Percentiles rank a stretch among this genome's conserved stretches.
Evolutionary conservation across 208 protist species (phyloP).

Genomic region (Trypanosoma mega): DNA sequence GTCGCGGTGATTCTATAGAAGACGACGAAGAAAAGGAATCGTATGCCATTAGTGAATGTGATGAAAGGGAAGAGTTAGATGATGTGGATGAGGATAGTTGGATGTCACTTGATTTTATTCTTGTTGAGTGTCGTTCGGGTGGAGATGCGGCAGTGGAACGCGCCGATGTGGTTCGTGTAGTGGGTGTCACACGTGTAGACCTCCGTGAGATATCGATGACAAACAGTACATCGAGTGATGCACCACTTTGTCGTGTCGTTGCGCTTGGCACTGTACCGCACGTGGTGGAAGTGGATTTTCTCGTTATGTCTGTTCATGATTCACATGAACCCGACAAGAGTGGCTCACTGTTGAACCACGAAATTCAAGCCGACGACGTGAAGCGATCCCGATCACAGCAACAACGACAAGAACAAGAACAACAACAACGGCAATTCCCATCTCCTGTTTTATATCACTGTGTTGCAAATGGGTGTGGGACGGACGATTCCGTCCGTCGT

Average conservation of each 20-base stretch:
- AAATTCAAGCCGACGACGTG: no score
- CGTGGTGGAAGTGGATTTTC: background rate
- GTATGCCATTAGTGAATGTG: background rate
- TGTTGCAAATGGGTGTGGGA: background rate
- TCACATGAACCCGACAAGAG: background rate
- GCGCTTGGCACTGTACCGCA: background rate
- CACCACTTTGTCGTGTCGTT: background rate
- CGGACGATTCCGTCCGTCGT: background rate
- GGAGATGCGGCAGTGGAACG: background rate
- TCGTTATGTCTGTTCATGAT: background rate
- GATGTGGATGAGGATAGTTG: background rate
- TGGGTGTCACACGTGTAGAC: conserved; percentile 10
- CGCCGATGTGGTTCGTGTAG: conserved; percentile 7
- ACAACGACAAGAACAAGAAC: no score
- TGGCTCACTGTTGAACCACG: no score
- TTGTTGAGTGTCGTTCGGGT: background rate
- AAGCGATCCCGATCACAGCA: no score
- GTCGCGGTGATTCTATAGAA: no score
- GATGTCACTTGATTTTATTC: background rate
- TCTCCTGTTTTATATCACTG: background rate
- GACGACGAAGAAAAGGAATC: background rate
- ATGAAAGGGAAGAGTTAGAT: background rate
- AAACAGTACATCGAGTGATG: background rate
- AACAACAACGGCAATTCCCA: no score
- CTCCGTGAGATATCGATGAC: background rate